phyloP scores from a whole-genome alignment of 78 protist species.

The Emiliania huxleyi region DNA sequence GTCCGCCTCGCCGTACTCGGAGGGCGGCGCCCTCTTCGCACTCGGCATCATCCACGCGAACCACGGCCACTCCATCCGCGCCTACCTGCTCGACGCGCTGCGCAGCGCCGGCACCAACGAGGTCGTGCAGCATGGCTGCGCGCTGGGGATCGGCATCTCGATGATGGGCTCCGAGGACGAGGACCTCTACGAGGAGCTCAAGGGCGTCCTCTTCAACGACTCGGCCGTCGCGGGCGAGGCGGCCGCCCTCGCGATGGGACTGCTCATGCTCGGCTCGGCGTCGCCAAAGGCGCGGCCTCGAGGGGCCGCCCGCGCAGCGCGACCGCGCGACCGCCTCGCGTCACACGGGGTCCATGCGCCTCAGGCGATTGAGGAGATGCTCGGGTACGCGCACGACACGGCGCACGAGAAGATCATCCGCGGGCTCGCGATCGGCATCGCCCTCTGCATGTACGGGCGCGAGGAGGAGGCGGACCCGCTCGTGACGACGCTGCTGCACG shows the following conservation, averaged over 20 bases:
- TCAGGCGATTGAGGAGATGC: constrained; percentile 82
- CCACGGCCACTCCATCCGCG: constrained; percentile 71
- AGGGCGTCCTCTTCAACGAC: constrained; percentile 66
- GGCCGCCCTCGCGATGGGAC: constrained; percentile 94
- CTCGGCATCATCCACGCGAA: constrained; percentile 95
- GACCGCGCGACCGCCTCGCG: too few relatives aligned
- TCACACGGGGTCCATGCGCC: too few relatives aligned
- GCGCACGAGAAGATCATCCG: constrained; percentile 97
- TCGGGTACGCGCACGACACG: constrained; percentile 92
- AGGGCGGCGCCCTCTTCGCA: constrained; percentile 97
- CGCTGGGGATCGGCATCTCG: constrained; percentile 95
- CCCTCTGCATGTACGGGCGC: constrained; percentile 83
- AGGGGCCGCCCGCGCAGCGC: too few relatives aligned
- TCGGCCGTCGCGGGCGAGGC: constrained; percentile 96
- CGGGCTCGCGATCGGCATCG: constrained; percentile 85
- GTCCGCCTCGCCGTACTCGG: constrained; percentile 69
- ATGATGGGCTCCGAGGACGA: constrained; percentile 81
- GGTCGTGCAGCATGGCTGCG: constrained; percentile 93
- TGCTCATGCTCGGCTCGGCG: constrained; percentile 90
- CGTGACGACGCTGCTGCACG: constrained; percentile 76
- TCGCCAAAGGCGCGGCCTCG: too few relatives aligned
- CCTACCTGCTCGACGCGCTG: constrained; percentile 35
- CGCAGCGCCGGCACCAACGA: constrained; percentile 37
- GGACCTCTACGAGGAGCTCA: constrained; percentile 73
- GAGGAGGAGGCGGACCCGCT: constrained; percentile 79